Conservation (phyloP, 805 yeast species). For the Candida qinlingensis region DNA sequence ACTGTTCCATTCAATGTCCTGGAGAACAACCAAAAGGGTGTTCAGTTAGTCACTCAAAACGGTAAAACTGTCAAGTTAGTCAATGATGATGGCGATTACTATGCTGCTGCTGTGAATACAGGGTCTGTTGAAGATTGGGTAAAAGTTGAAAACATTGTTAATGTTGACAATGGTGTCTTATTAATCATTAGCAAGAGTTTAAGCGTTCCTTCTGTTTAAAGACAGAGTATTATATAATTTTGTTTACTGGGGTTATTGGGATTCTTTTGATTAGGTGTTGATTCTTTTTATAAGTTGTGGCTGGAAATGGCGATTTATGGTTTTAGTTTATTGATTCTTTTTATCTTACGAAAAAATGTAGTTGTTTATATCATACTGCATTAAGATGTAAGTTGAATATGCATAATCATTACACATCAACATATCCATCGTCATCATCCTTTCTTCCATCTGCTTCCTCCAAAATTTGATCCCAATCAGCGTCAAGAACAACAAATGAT, state of each 20-base stretch:
- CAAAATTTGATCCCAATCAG: conserved; percentile 50
- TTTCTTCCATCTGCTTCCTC: conserved; percentile 37
- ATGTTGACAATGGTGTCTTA: conserved; percentile 42
- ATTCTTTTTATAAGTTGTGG: neutral
- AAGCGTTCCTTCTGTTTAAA: conserved; percentile 4
- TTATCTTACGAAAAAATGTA: neutral
- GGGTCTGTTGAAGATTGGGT: conserved; percentile 32
- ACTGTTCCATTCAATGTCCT: conserved; percentile 19
- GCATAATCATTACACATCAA: neutral
- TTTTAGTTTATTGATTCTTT: neutral
- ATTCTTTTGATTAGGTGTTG: neutral
- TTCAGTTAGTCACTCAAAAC: conserved; percentile 28
- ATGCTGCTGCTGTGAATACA: conserved; percentile 27
- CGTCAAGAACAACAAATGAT: conserved; percentile 37
- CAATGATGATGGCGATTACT: conserved; percentile 31
- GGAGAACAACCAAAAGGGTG: conserved; percentile 22
- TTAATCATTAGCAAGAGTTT: conserved; percentile 32
- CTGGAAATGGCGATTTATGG: neutral
- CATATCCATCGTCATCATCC: conserved; percentile 15
- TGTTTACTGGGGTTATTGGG: neutral
- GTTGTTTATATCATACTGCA: no score
- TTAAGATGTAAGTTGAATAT: no score
- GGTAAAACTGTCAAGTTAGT: conserved; percentile 33
- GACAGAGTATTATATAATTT: neutral
- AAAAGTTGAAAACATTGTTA: conserved; percentile 29